Base-by-base conservation (phyloP, 164 flowering plant species). In the Hamamelis virginiana region DNA sequence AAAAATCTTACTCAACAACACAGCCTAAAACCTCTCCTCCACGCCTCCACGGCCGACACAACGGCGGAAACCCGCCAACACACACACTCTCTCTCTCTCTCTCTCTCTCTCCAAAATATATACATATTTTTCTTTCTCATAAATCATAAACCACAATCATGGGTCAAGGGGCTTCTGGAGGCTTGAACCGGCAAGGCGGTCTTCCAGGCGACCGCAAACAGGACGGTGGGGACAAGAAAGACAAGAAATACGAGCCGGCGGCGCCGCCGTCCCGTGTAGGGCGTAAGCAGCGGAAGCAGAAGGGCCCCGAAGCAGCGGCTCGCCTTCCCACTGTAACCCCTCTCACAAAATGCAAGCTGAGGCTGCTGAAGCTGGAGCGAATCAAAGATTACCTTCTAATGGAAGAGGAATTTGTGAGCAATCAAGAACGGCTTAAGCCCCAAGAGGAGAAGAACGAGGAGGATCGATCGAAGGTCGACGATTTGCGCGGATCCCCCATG, bases 391-490 rank as follows among this genome's bases (percentile, higher is more conserved):
- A 82, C 62, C 70, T 82, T 47, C 56, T 80, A 6, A 80, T 82
- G 83, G 85, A 82, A 62, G 85, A 82, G 44, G 83, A 77, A 78
- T 80, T 75, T 59, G 85, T 82, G 12, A 50, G 72, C 21, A 76
- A 72, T 57, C 86, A 78, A 70, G 86, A 80, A 71, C 62, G 82
- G 52, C 62, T 81, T 38, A 83, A 83, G 73, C 86, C 84, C 0
- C 84, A 81, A 74, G 86, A 83, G 70, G 84, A 83, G 71, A 80
- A 80, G 68, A 76, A 78, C 38, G 84, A 83, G 74, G 84, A 83
- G 67, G 84, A 83, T 41, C 50, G 81, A 48, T 83, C 86, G 33
- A 79, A 79, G 72, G 84, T 83, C 60, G 86, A 81, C 43, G 83
- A 83, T 44, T 73, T 83, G 69, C 68, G 86, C 5, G 86, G 86